Base-by-base conservation (phyloP, 1,139 yeast species). In the Geotrichum bryndzae region DNA sequence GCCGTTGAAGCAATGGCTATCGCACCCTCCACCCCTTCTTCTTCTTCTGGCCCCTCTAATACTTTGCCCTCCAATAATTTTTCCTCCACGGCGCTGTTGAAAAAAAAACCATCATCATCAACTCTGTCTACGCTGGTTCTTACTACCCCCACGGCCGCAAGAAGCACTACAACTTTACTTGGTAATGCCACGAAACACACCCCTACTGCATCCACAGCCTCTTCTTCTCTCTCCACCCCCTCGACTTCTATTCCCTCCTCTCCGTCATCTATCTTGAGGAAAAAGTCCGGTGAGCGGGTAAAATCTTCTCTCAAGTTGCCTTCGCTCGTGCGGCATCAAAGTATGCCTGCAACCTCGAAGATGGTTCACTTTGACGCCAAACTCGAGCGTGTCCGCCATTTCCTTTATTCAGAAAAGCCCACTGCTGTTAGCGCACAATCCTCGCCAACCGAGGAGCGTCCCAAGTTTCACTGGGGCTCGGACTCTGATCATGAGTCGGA, bases 221-320 rank as follows among this genome's bases (percentile, higher is more conserved):
- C 55, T 22, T 22, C 51, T 6, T 15, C 56, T 27, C 13, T 29
- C n/a, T 15, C 31, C 18, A 11, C 45, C 2, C 46, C 54, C 11
- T 18, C 51, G 10, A 57, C 52, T 10, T 51, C 53, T 10, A 29
- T 48, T 6, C 52, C 57, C n/a, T 29, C 55, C 11, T 45, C 59
- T n/a, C 46, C 60, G n/a, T 41, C 64, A 22, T 57, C 46, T 71
- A 70, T 87, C 57, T 80, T 87, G 3, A 82, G 90, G 29, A 88
- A 86, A 71, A 90, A 90, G 74, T 84, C 90, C 3, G 96, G 96
- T 29, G 96, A 90, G 71, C 77, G 88, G 51, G 88, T 90, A 57
- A 88, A 88, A 70, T 84, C 92, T 3, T 85, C 90, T 29, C 78
- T 90, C 60, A 88, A 86, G 70, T 72, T 78, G 61, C 82, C 77